Evolutionary conservation across 1,284 basidiomycete genomes (phyloP).

Genomic region (Mrakiaceae sp.): DNA sequence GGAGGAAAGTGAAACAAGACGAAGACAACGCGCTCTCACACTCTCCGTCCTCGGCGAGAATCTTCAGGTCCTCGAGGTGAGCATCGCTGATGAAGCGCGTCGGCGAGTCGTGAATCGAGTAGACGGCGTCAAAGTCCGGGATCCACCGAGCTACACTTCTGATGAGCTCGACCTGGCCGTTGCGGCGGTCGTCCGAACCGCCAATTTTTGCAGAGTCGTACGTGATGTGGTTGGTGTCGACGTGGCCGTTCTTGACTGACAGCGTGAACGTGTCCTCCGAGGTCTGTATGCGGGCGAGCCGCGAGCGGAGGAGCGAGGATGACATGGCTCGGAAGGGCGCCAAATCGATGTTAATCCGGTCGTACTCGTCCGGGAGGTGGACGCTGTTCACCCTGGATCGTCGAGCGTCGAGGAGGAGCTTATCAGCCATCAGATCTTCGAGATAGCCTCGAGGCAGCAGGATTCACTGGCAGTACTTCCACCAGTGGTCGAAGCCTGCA

Average conservation of each 20-base stretch:
- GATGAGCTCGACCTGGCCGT: neutral
- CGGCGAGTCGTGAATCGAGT: conserved; percentile 3
- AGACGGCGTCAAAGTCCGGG: neutral
- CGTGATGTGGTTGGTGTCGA: conserved; percentile 4
- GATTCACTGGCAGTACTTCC: conserved; percentile 24
- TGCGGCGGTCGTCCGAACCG: neutral
- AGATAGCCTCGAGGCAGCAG: neutral
- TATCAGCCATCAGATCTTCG: neutral
- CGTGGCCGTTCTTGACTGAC: neutral
- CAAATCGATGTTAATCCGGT: conserved; percentile 32
- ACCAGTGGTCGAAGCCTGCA: conserved; percentile 20
- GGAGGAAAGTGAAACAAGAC: neutral
- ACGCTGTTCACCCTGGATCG: conserved; percentile 23
- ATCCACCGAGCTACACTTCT: neutral
- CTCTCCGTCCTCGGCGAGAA: conserved; percentile 7
- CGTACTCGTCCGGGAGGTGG: conserved; percentile 33
- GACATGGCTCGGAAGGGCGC: conserved; percentile 31
- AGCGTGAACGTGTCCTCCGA: conserved; percentile 5
- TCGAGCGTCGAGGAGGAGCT: too few species aligned
- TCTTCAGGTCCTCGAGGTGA: conserved; percentile 6
- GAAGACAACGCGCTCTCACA: conserved; percentile 11
- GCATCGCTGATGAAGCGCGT: conserved; percentile 5
- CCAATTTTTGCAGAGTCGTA: neutral
- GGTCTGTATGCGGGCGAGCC: neutral
- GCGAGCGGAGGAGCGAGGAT: conserved; percentile 16